Base-by-base conservation (phyloP, 331 rosid species). In the Prunus yedoensis region DNA sequence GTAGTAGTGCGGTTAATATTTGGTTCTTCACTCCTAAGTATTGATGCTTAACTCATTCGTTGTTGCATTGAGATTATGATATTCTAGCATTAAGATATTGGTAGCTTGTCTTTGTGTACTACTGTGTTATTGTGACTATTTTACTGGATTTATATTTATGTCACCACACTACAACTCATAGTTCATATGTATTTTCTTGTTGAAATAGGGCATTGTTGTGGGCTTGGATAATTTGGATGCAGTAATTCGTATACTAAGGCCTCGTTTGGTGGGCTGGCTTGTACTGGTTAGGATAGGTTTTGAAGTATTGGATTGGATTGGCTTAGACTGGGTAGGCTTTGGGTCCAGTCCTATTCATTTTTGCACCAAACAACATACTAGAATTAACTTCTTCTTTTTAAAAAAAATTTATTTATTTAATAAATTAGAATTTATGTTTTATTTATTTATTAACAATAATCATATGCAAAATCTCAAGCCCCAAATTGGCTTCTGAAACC, bases 201-300 rank as follows among this genome's bases (percentile, higher is more conserved):
- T 47, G 54, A 47, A 62, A 52, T 70, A 94, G 99, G 99, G 99
- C 75, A 94, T 94, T 73, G 86, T 87, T 73, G 27, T 25, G 27
- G 27, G 27, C 27, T 0, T 25, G 27, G 27, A 25, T 25, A 25
- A 25, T 25, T 25, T 25, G 27, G 27, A 25, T 1, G 27, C 27
- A 23, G 25, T 25, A 25, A 25, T 25, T 25, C 27, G 2, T 25
- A 25, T 25, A 25, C 27, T 25, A 25, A 25, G 25, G 25, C 25
- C 25, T 23, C 25, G 25, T 23, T 23, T 23, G 25, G 25, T 23
- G 25, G 25, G 25, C 1, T 23, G 25, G 25, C 25, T 23, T 23
- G 25, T 23, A 1, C 25, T 23, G 1, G 25, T 23, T 23, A 23
- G 25, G 25, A 23, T 23, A 23, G 1, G 25, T 23, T 23, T 23